Base-by-base conservation (phyloP, 2,329 filamentous ascomycete genomes). In the Ascochyta clinopodiicola region DNA sequence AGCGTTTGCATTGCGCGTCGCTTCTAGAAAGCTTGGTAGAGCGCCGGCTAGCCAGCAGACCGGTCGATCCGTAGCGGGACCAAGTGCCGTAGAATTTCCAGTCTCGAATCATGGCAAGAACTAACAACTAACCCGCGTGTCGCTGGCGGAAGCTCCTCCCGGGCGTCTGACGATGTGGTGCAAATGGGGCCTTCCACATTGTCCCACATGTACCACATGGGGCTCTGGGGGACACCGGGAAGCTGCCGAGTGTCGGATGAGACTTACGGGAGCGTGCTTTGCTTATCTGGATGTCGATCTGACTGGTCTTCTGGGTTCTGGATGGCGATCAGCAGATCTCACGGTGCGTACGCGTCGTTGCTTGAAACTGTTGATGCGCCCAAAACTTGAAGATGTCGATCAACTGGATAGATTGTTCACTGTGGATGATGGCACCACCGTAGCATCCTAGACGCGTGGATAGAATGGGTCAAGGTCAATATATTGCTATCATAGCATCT, bases 121-220 rank as follows among this genome's bases (percentile, higher is more conserved):
- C 36, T 43, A 40, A 44, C 5, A 31, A 32, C 42, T n/a, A 37
- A n/a, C 24, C 29, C 31, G 12, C 29, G 4, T 40, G 17, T 35
- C 45, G 29, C 40, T 31, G 10, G 13, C 13, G 17, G 38, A 13
- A 36, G 51, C 32, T 25, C 22, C 43, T 15, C 35, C 35, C 45
- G 35, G 34, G 7, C 35, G 45, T 50, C 45, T 46, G 40, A 50
- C 36, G 40, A 50, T 55, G 52, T 50, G 45, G 51, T 44, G 40
- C 51, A 36, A 15, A 29, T 45, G 47, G 40, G 40, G 22, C 34
- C 15, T 32, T 15, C 29, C 40, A 36, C 19, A 36, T 25, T 31
- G 52, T 55, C 42, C 52, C 44, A 54, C 51, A 48, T 48, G 51
- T 27, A 39, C 49, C 49, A 51, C 40, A 45, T 51, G 40, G 35